Evolutionary conservation across 1,139 yeast genomes (phyloP), one percentile per base, ranked within the genome.

Genomic region (Geotrichum histeridarum): DNA sequence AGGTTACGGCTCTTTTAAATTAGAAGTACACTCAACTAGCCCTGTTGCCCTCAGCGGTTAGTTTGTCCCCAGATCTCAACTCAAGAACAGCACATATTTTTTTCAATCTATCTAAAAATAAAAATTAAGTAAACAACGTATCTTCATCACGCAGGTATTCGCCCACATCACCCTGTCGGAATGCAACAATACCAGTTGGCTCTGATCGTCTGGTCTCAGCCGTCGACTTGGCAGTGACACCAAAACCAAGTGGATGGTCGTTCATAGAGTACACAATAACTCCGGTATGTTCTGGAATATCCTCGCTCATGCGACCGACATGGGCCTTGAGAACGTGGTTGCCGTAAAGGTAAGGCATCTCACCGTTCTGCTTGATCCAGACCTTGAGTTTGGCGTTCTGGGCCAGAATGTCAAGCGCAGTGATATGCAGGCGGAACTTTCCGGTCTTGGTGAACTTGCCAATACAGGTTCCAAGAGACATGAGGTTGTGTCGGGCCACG

Each of bases 381-480:
- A 93, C 77, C 73, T 93, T 93, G 74, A 84, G 90, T 70, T 87
- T 89, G 50, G 99, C 98, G 68, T 85, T 85, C 65, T 87, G 85
- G 5, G 96, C 84, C 57, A 93, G 73, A 61, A 88, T 80, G 54
- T 87, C 83, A 61, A 93, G 79, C 4, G 97, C 78, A n/a, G 99
- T 93, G 59, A 94, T 84, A 70, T 93, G 99, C 61, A 93, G 77
- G 71, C 96, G 82, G 76, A 93, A 93, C 73, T 93, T 94, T 35
- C 98, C 97, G 7, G 97, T 87, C 77, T 94, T 93, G 53, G 99
- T 93, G 76, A 94, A 93, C 70, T 93, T 93, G 30, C 99, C 99
- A 58, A 93, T 77, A 72, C 99, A 93, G 3, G 84, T 81, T 35
- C 99, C 99, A 42, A 94, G 73, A 0, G 97, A 87, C 94, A 93